Evolutionary conservation across 2,329 filamentous ascomycete genomes (phyloP), one percentile per base, ranked within the genome.

Genomic region (Lasiodiplodia hormozganensis): DNA sequence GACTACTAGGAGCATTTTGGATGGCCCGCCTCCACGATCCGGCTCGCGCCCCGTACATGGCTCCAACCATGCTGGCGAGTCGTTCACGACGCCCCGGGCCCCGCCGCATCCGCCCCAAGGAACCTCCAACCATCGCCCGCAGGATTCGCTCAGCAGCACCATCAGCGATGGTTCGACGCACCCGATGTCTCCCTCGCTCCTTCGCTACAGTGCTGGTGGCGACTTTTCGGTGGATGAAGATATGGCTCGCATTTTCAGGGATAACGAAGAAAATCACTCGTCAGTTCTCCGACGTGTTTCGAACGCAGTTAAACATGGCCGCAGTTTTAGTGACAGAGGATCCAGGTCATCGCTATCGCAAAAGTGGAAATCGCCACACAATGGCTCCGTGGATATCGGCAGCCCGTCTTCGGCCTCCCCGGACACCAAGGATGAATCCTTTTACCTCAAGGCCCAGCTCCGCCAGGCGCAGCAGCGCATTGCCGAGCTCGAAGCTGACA

Each of bases 211-310:
- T 79, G 86, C 88, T 53, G 93, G 92, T 65, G 93, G 90, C 67
- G 94, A 97, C 72, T 96, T 97, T 76, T 96, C 92, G 69, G 89
- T 97, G 90, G 95, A 98, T 72, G 94, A 97, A 79, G 96, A 98
- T 76, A 93, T 97, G 88, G 92, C 92, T 66, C 90, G 94, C 68
- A 95, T 97, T 69, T 85, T 97, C 69, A 91, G 89, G 51, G 78
- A 80, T 18, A 80, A 74, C 70, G 76, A 77, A 67, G 77, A 72
- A 62, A 69, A 69, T 68, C 71, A 65, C 66, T 69, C 92, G 31
- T 95, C 92, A 0, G 92, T 97, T 70, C 84, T 98, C 70, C 92
- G 93, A 68, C 89, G 93, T 65, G 92, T 97, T 51, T 98, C 96
- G 8, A 97, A 97, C 77, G 94, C 93, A 62, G 94, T 97, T 68